phyloP scores from a whole-genome alignment of 352 stramenopile species.

The Pythium utonaiense region DNA sequence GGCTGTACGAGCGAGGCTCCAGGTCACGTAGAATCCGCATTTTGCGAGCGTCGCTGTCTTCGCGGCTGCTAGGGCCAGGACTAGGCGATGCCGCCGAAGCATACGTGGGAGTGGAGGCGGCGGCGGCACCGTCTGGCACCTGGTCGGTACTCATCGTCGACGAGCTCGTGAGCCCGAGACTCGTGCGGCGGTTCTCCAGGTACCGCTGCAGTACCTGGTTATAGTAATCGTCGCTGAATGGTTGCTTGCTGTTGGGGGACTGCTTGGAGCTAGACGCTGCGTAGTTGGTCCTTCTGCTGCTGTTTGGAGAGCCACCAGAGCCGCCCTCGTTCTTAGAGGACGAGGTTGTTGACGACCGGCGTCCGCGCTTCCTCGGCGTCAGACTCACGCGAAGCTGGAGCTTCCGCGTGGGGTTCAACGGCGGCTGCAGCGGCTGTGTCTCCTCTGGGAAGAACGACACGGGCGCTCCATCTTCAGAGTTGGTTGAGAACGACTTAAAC shows the following conservation, averaged over 20 bases:
- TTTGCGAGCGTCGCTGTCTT: conserved; percentile 7
- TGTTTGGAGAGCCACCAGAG: conserved; percentile 5
- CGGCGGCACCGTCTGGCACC: background rate
- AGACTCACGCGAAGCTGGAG: conserved; percentile 21
- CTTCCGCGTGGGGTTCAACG: conserved; percentile 6
- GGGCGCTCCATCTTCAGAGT: background rate
- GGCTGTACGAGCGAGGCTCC: background rate
- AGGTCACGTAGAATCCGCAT: conserved; percentile 14
- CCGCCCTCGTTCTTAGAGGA: background rate
- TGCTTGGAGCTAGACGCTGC: conserved; percentile 8
- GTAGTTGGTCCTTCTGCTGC: conserved; percentile 16
- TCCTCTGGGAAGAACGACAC: conserved; percentile 6
- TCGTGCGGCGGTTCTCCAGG: conserved; percentile 42
- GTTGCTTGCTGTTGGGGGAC: conserved; percentile 18
- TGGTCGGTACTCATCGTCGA: conserved; percentile 37
- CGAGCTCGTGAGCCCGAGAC: conserved; percentile 42
- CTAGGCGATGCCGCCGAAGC: background rate
- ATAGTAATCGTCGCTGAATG: conserved; percentile 69
- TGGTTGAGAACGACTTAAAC: conserved; percentile 12
- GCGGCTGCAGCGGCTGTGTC: background rate
- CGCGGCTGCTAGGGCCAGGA: conserved; percentile 2
- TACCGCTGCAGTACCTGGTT: conserved; percentile 56
- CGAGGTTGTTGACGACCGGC: conserved; percentile 13
- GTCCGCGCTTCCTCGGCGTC: conserved; percentile 17
- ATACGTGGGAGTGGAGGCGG: background rate